These are phyloP conservation scores for Butyriboletus appendiculatus DNA, from an alignment of 1,284 basidiomycete genomes.

Conservation along the genomic window DNA sequence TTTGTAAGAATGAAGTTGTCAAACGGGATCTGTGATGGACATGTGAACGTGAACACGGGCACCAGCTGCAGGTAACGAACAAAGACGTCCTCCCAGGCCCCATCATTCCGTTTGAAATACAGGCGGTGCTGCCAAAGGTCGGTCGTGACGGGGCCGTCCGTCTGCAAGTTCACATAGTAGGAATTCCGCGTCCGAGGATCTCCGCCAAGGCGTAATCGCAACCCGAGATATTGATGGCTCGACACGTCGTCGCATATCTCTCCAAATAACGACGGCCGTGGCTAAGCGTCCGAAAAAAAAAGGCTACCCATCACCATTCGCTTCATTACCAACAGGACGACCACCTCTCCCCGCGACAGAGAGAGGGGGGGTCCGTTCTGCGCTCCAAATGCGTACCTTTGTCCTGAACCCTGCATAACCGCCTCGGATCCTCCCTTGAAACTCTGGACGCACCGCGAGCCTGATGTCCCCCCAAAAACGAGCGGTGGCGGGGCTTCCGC, in stretches of 20 bases:
- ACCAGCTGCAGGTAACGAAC: conserved; percentile 44
- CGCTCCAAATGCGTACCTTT: conserved; percentile 48
- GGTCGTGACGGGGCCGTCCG: conserved; percentile 72
- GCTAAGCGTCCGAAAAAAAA: conserved; percentile 35
- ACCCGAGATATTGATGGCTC: conserved; percentile 73
- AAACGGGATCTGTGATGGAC: conserved; percentile 67
- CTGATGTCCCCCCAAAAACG: conserved; percentile 79
- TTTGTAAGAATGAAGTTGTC: conserved; percentile 83
- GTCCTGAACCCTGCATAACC: conserved; percentile 88
- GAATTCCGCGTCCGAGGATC: conserved; percentile 71
- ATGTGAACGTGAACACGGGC: conserved; percentile 4
- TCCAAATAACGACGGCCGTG: conserved; percentile 77
- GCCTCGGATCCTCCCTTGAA: conserved; percentile 62
- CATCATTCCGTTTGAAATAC: conserved; percentile 70
- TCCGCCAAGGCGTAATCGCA: conserved; percentile 74
- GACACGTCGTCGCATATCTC: conserved; percentile 81
- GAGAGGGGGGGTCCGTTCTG: background rate
- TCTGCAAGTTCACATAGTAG: conserved; percentile 90
- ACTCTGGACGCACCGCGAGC: conserved; percentile 59
- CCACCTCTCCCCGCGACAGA: background rate
- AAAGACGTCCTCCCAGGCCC: conserved; percentile 83
- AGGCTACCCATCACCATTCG: background rate
- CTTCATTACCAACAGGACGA: background rate
- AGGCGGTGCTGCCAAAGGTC: conserved; percentile 91
- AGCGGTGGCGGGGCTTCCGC: conserved; percentile 49